Evolutionary conservation across 495 filamentous ascomycete genomes (phyloP), one percentile per base, ranked within the genome.

Genomic region (Penicillium tannophilum): DNA sequence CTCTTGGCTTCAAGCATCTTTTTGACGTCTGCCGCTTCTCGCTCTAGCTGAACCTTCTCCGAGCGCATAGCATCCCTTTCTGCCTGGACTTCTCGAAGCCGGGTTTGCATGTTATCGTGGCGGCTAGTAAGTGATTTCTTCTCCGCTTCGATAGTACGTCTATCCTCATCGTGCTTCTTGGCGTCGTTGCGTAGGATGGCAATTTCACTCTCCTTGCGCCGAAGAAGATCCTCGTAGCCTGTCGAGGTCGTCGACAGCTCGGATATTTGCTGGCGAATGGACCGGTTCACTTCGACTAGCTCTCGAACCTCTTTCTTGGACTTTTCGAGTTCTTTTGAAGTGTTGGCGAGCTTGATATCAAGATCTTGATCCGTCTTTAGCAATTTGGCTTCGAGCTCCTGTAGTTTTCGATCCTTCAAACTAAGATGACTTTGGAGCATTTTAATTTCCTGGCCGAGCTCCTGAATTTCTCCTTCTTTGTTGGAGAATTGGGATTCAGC

Each of bases 161-260:
- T 87, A 52, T 96, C 92, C 48, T 86, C 83, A 61, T 92, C 88
- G 57, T 85, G 82, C 58, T 86, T 90, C 70, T 88, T 90, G 36
- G 88, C 82, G 67, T 98, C 94, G 1, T 88, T 84, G 49, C 91
- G 88, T 20, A 98, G 80, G 53, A 98, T 79, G 1, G 88, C 82
- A 41, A 98, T 79, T 65, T 98, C 94, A 71, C 93, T 96, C 65
- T 98, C 95, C 69, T 98, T 98, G 51, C 89, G 87, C 23, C 91
- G 79, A 17, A 98, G 86, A 52, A 97, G 83, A 65, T 97, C 94
- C 69, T 98, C 94, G 60, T 96, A 98, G 62, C 89, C 86, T 1
- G 93, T 96, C 0, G 94, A 98, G 0, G 95, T 98, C 24, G 89
- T 84, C 3, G 94, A 93, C 10, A 98, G 80, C 63, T 97, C 89